Evolutionary conservation across 768 basidiomycete species (phyloP).

Genomic region (Lactifluus subvellereus): DNA sequence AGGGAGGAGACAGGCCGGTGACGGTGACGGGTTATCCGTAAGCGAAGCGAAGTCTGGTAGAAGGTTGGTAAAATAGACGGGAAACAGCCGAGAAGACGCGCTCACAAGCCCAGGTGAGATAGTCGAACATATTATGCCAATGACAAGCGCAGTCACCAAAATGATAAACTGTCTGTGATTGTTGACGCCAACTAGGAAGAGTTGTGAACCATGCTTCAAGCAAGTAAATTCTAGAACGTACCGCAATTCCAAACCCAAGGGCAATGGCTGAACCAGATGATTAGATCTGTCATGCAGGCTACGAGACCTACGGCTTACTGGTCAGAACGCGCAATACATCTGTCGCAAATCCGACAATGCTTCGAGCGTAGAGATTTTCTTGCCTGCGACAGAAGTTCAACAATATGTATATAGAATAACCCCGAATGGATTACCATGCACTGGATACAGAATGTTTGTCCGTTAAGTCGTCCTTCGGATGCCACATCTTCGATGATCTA

Average conservation of each 20-base stretch:
- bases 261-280: conserved; percentile 61
- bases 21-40: conserved; percentile 37
- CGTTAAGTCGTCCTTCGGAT: no score
- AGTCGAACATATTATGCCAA: no score
- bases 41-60: conserved; percentile 50
- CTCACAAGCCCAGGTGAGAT: conserved; percentile 57
- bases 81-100: conserved; percentile 15
- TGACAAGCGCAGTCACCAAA: no score
- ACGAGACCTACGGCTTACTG: conserved; percentile 56
- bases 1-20: conserved; percentile 64
- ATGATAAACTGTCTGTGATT: no score
- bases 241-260: conserved; percentile 99
- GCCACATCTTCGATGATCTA: no score
- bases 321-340: conserved; percentile 85
- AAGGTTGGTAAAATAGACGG: conserved; percentile 3
- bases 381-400: conserved; percentile 41
- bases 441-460: conserved; percentile 40
- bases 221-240: conserved; percentile 34
- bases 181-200: conserved; percentile 33
- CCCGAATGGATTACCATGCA: conserved; percentile 67
- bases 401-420: background rate
- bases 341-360: conserved; percentile 89
- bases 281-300: conserved; percentile 10
- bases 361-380: conserved; percentile 90
- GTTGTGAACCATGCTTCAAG: conserved; percentile 7